phyloP scores from a whole-genome alignment of 106 monocot species.

The Narthecium ossifragum region DNA sequence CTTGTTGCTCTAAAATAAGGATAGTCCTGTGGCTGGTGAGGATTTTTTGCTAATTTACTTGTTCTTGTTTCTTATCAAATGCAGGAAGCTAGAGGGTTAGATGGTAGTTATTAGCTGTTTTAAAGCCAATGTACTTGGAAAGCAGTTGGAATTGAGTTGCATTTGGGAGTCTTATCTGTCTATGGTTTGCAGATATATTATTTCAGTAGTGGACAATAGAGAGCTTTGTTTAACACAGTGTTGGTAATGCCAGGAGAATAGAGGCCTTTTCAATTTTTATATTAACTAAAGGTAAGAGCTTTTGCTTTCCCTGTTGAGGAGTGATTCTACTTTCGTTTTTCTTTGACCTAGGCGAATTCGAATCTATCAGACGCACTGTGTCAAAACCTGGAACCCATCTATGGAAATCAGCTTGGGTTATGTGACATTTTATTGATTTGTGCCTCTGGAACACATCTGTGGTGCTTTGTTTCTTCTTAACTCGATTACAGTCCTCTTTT shows the following conservation, averaged over 20 bases:
- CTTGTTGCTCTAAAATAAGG: not conserved
- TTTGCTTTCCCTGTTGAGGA: not conserved
- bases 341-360: not conserved
- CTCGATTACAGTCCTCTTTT: no score
- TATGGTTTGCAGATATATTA: not conserved
- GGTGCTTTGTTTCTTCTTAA: no score
- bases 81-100: not conserved
- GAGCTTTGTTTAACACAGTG: conserved; percentile 4
- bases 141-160: conserved; percentile 11
- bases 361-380: no score
- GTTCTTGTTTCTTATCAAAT: not conserved
- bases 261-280: not conserved
- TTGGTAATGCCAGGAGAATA: conserved; percentile 1
- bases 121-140: conserved; percentile 9
- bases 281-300: not conserved
- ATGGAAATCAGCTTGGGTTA: no score
- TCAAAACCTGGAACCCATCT: no score
- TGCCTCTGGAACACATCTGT: no score
- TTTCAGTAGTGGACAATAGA: not conserved
- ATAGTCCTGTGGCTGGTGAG: no score
- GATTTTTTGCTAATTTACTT: not conserved
- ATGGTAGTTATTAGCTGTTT: not conserved
- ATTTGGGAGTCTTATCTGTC: conserved; percentile 7
- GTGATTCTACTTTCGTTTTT: not conserved
- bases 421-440: no score